A percentile compares a stretch with the other conserved stretches of the same genome.
These are phyloP conservation scores for Xylaria sp. DNA, from an alignment of 2,329 filamentous ascomycete species.

Conservation along the genomic window DNA sequence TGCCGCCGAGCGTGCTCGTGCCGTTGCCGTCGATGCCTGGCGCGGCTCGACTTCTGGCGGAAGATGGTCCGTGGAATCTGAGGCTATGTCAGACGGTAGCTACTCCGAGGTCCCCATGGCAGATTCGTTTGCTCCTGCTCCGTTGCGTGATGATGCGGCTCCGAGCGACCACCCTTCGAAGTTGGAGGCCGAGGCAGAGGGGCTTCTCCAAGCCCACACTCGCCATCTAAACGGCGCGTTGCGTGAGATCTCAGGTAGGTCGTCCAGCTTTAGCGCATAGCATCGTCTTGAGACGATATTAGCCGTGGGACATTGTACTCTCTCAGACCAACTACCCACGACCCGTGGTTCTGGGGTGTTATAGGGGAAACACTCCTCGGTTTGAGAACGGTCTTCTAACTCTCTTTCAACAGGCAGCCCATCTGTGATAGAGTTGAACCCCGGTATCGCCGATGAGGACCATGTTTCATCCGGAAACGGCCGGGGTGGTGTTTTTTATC, in stretches of 20 bases:
- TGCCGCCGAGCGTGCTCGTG: constrained; percentile 46
- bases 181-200: constrained; percentile 27
- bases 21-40: constrained; percentile 44
- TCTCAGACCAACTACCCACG: background rate
- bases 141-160: background rate
- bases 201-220: constrained; percentile 29
- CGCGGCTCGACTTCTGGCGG: constrained; percentile 35
- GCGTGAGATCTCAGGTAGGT: constrained; percentile 12
- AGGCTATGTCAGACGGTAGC: constrained; percentile 14
- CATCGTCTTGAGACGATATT: background rate
- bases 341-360: background rate
- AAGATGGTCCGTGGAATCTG: constrained; percentile 27
- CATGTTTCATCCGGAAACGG: constrained; percentile 21
- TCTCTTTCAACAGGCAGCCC: background rate
- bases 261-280: background rate
- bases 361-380: background rate
- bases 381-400: background rate
- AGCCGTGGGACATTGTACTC: background rate
- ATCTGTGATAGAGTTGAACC: background rate
- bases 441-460: constrained; percentile 7
- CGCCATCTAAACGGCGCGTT: background rate
- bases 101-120: constrained; percentile 18
- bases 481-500: constrained; percentile 35
- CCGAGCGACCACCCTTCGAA: background rate
- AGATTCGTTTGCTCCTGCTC: background rate